A percentile compares a stretch with the other conserved stretches of the same genome.
phyloP scores from a whole-genome alignment of 805 yeast species.

The Sugiyamaella marilandica region DNA sequence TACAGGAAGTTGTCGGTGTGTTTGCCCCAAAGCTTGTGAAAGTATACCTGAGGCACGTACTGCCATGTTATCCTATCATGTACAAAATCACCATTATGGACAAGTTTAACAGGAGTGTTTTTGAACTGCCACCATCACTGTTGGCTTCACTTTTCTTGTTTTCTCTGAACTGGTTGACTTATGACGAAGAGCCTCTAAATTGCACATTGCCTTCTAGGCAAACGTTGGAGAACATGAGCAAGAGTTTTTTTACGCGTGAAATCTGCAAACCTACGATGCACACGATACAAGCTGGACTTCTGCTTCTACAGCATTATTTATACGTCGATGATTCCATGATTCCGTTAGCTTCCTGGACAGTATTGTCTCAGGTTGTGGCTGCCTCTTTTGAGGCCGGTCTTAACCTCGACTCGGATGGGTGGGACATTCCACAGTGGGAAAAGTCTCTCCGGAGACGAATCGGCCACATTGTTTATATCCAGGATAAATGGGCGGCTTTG shows the following conservation, averaged over 20 bases:
- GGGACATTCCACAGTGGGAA: conserved; percentile 92
- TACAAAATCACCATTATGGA: conserved; percentile 26
- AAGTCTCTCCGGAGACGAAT: conserved; percentile 73
- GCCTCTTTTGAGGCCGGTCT: conserved; percentile 81
- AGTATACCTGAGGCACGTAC: conserved; percentile 24
- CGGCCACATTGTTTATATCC: conserved; percentile 88
- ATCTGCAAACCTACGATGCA: conserved; percentile 15
- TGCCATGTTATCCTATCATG: conserved; percentile 26
- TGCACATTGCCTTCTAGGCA: conserved; percentile 14
- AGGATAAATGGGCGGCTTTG: conserved; percentile 81
- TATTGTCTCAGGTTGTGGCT: conserved; percentile 65
- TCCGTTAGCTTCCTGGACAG: conserved; percentile 43
- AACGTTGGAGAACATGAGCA: conserved; percentile 21
- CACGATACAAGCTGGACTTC: conserved; percentile 35
- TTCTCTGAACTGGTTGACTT: conserved; percentile 28
- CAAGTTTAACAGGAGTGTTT: conserved; percentile 23
- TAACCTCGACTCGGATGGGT: conserved; percentile 73
- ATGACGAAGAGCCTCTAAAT: conserved; percentile 22
- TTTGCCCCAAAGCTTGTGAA: conserved; percentile 23
- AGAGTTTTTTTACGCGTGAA: conserved; percentile 21
- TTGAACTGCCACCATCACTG: conserved; percentile 24
- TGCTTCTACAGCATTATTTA: conserved; percentile 41
- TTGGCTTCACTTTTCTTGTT: conserved; percentile 25
- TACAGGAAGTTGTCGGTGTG: conserved; percentile 23
- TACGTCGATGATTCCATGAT: conserved; percentile 23